These are phyloP conservation scores for Favolaschia claudopus DNA, from an alignment of 768 basidiomycete genomes.

Conservation along the genomic window DNA sequence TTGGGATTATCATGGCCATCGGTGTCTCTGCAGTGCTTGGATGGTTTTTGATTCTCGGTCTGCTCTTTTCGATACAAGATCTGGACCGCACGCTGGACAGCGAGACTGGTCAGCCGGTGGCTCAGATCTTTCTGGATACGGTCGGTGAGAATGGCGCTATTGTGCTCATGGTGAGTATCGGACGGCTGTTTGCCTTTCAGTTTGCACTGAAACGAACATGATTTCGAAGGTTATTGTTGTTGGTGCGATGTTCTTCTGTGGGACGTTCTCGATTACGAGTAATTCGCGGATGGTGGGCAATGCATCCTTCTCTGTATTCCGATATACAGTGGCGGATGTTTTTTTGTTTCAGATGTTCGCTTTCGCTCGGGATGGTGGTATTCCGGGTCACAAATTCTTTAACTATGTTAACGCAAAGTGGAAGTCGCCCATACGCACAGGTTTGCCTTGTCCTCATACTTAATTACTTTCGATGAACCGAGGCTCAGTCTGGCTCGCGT, in stretches of 20 bases:
- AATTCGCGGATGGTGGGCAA: constrained; percentile 70
- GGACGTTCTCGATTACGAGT: constrained; percentile 79
- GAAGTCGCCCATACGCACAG: constrained; percentile 74
- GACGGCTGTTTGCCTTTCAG: neutral
- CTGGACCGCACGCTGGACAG: constrained; percentile 60
- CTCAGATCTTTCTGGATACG: constrained; percentile 81
- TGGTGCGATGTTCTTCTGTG: constrained; percentile 79
- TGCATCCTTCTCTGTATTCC: neutral
- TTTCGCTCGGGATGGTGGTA: constrained; percentile 77
- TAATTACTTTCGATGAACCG: neutral
- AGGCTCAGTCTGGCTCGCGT: constrained; percentile 76
- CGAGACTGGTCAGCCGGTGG: constrained; percentile 71
- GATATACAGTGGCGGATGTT: neutral
- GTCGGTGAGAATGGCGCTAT: constrained; percentile 80
- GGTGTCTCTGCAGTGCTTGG: constrained; percentile 76
- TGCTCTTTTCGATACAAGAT: constrained; percentile 83
- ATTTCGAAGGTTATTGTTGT: constrained; percentile 64
- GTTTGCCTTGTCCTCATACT: constrained; percentile 40
- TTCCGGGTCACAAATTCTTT: constrained; percentile 74
- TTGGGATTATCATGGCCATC: constrained; percentile 76
- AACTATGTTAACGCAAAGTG: constrained; percentile 64
- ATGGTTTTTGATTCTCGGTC: constrained; percentile 75
- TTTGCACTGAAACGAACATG: neutral
- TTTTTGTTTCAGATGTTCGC: constrained; percentile 61
- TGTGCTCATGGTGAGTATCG: constrained; percentile 64